These are phyloP conservation scores for Phytophthora pinifolia DNA, from an alignment of 352 stramenopile genomes.

Conservation along the genomic window DNA sequence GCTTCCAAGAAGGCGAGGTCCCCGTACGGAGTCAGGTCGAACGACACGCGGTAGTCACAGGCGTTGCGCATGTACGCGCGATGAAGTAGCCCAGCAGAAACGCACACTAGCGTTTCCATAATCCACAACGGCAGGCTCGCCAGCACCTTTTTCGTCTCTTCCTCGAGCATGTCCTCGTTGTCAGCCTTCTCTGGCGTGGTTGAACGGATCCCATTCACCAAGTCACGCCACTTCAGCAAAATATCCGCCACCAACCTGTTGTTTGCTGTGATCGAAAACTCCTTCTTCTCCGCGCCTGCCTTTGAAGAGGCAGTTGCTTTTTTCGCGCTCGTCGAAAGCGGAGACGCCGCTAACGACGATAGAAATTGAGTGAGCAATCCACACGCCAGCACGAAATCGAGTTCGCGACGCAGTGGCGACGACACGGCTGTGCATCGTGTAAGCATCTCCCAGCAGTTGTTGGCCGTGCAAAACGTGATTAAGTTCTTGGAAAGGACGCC, in stretches of 20 bases:
- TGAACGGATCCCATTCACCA: slow-evolving; percentile 15
- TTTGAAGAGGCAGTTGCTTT: slow-evolving; percentile 16
- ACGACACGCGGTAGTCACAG: slow-evolving; percentile 79
- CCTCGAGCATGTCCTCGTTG: slow-evolving; percentile 17
- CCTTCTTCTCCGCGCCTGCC: slow-evolving; percentile 17
- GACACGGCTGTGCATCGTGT: slow-evolving; percentile 37
- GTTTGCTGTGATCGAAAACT: slow-evolving; percentile 43
- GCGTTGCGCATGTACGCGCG: slow-evolving; percentile 73
- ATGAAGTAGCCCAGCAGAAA: slow-evolving; percentile 63
- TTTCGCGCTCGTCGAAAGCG: slow-evolving; percentile 7
- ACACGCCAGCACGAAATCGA: slow-evolving; percentile 55
- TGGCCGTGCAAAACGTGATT: slow-evolving; percentile 50
- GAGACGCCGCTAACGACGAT: slow-evolving; percentile 35
- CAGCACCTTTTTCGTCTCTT: slow-evolving; percentile 34
- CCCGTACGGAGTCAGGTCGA: slow-evolving; percentile 80
- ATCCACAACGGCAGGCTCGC: slow-evolving; percentile 64
- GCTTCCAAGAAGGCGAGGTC: slow-evolving; percentile 75
- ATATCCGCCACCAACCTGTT: slow-evolving; percentile 53
- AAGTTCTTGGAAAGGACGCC: slow-evolving; percentile 38
- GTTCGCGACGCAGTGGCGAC: slow-evolving; percentile 25
- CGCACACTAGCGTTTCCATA: slow-evolving; percentile 66
- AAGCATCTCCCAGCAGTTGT: slow-evolving; percentile 60
- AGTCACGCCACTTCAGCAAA: slow-evolving; percentile 43
- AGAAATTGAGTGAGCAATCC: slow-evolving; percentile 48
- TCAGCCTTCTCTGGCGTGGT: slow-evolving; percentile 5